phyloP scores from a whole-genome alignment of 768 basidiomycete genomes.

The Calvatia gigantea region DNA sequence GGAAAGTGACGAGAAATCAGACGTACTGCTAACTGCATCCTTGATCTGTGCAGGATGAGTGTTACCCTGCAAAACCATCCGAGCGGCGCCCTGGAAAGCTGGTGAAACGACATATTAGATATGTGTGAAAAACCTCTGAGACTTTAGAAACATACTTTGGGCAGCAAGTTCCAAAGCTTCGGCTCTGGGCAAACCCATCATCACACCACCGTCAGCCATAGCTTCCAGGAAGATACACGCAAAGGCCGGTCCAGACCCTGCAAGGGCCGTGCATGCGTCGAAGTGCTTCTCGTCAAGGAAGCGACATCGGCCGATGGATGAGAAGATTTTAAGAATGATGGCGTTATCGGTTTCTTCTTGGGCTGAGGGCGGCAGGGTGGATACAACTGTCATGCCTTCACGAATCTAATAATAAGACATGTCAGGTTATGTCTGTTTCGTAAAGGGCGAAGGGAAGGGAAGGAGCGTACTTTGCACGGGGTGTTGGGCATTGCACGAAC shows the following conservation, averaged over 20 bases:
- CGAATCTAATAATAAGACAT: conserved; percentile 65
- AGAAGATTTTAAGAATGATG: conserved; percentile 91
- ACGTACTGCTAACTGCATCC: conserved; percentile 93
- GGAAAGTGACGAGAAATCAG: not conserved
- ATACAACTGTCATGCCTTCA: conserved; percentile 97
- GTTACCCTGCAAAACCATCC: conserved; percentile 90
- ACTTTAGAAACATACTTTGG: conserved; percentile 67
- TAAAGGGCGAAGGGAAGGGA: not conserved
- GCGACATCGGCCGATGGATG: conserved; percentile 92
- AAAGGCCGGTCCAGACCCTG: conserved; percentile 96
- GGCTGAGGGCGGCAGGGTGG: conserved; percentile 55
- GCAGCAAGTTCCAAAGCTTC: conserved; percentile 95
- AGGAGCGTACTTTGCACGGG: conserved; percentile 76
- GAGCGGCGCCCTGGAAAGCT: conserved; percentile 95
- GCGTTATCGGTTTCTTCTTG: conserved; percentile 56
- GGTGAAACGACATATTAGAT: conserved; percentile 7
- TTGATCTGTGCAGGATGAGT: conserved; percentile 95
- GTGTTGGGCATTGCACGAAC: conserved; percentile 99
- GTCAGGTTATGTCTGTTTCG: not conserved
- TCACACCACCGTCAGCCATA: conserved; percentile 98
- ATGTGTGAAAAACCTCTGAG: not conserved
- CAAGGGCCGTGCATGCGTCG: conserved; percentile 95
- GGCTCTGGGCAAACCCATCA: conserved; percentile 96
- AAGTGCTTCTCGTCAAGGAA: conserved; percentile 99
- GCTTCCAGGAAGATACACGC: conserved; percentile 96